Base-by-base conservation (phyloP, 1,139 yeast genomes). In the Suzukiozyma palmioleophila region DNA sequence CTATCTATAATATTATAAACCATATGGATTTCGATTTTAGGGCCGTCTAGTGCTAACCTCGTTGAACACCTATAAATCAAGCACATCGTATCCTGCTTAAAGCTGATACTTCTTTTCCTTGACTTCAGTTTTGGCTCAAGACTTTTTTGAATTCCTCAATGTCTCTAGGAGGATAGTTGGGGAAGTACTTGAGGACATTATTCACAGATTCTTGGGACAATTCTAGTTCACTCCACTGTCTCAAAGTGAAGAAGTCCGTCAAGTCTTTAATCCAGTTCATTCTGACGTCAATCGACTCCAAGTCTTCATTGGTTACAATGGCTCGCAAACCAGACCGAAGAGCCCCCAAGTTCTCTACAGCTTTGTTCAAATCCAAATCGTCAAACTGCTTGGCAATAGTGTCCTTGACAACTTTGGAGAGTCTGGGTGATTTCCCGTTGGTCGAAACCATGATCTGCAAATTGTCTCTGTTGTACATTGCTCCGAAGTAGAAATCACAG, bases 401-500 rank as follows among this genome's bases (percentile, higher is more conserved):
- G 47, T 77, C 81, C 50, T 87, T 78, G 41, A 87, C 75, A 37
- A 83, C 59, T 43, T 75, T 73, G 40, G 89, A 84, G 46, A 87
- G 71, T 36, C 95, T 62, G 0, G 96, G 96, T 1, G 90, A 83
- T 50, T 81, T 78, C 8, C 95, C 95, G 54, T 85, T 85, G 15
- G 95, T 85, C 26, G 88, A 79, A 8, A 87, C 83, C 89, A 87
- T 83, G 26, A 87, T 75, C 54, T 85, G 95, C 37, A 87, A 64
- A 21, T 81, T 79, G n/a, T 89, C 95, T 45, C 77, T 78, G 52
- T 85, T 75, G 54, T 79, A 80, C 70, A 84, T 81, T 22, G 90
- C 78, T 1, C 95, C 95, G 59, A 86, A 87, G 62, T 85, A 87
- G 57, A 85, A 87, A 57, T 87, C 96, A 63, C 96, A 87, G 45